Evolutionary conservation across 768 basidiomycete genomes (phyloP).

Genomic region (Fibroporia radiculosa): DNA sequence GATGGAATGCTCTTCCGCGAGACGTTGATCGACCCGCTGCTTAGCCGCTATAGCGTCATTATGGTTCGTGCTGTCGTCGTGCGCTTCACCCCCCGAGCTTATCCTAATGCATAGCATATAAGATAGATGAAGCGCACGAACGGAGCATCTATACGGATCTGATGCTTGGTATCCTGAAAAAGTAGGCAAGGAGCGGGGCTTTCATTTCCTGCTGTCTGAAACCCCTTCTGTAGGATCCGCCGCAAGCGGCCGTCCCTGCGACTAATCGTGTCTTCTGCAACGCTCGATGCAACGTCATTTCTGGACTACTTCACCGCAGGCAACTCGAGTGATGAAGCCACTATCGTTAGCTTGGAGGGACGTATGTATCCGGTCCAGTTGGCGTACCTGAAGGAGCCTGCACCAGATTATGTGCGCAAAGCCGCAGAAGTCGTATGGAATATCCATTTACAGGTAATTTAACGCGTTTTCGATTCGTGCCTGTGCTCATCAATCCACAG

Average conservation of each 20-base stretch:
- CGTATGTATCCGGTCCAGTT: slow-evolving; percentile 94
- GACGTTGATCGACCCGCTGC: slow-evolving; percentile 82
- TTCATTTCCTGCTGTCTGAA: not conserved
- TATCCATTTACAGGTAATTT: slow-evolving; percentile 71
- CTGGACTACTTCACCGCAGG: slow-evolving; percentile 79
- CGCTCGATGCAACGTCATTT: slow-evolving; percentile 87
- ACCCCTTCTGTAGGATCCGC: slow-evolving; percentile 58
- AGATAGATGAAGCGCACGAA: slow-evolving; percentile 99
- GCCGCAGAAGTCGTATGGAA: slow-evolving; percentile 83
- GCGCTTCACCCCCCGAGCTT: slow-evolving; percentile 7
- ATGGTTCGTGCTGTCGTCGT: slow-evolving; percentile 54
- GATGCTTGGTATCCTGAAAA: slow-evolving; percentile 85
- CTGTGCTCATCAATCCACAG: slow-evolving; percentile 30
- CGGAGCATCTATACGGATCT: slow-evolving; percentile 94
- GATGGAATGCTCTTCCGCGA: slow-evolving; percentile 98
- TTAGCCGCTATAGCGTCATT: slow-evolving; percentile 89
- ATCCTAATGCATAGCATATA: slow-evolving; percentile 13
- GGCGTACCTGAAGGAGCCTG: slow-evolving; percentile 75
- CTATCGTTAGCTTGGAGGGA: slow-evolving; percentile 86
- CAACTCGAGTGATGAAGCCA: slow-evolving; percentile 58
- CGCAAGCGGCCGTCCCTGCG: slow-evolving; percentile 85
- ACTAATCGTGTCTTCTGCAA: slow-evolving; percentile 92
- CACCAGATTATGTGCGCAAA: slow-evolving; percentile 70
- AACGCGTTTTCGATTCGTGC: too few relatives aligned
- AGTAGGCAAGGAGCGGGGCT: too few relatives aligned